Conservation (phyloP, 768 basidiomycete genomes). For the Pholiota conissans region DNA sequence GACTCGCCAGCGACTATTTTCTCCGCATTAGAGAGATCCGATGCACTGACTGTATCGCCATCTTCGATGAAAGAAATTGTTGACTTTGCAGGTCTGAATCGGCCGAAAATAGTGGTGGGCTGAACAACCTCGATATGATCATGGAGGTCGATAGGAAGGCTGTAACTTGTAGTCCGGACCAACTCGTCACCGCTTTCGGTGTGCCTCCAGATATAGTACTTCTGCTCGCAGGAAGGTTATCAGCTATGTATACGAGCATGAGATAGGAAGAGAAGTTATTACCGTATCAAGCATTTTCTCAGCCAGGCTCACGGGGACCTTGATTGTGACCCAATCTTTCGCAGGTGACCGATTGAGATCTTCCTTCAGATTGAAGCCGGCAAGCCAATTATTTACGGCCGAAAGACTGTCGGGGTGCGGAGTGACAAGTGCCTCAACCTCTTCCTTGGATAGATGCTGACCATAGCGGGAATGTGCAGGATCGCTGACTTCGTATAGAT, state of each 20-base stretch:
- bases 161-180: conserved; percentile 67
- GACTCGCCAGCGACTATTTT: conserved; percentile 22
- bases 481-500: conserved; percentile 56
- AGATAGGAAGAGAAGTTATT: conserved; percentile 17
- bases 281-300: conserved; percentile 75
- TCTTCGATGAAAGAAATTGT: conserved; percentile 31
- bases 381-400: conserved; percentile 63
- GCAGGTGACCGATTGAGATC: conserved; percentile 58
- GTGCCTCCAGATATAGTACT: conserved; percentile 65
- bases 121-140: conserved; percentile 68
- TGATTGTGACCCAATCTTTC: conserved; percentile 68
- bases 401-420: conserved; percentile 55
- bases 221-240: conserved; percentile 33
- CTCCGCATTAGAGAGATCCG: conserved; percentile 13
- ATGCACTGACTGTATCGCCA: conserved; percentile 11
- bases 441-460: conserved; percentile 58
- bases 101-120: conserved; percentile 66
- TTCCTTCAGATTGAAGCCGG: conserved; percentile 50
- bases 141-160: conserved; percentile 59
- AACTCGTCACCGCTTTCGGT: conserved; percentile 49
- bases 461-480: conserved; percentile 50
- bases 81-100: conserved; percentile 27
- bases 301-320: conserved; percentile 55
- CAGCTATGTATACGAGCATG: not conserved
- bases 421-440: conserved; percentile 61